These are phyloP conservation scores for Tardiomyces depauwii DNA, from an alignment of 1,139 yeast species.

Conservation along the genomic window DNA sequence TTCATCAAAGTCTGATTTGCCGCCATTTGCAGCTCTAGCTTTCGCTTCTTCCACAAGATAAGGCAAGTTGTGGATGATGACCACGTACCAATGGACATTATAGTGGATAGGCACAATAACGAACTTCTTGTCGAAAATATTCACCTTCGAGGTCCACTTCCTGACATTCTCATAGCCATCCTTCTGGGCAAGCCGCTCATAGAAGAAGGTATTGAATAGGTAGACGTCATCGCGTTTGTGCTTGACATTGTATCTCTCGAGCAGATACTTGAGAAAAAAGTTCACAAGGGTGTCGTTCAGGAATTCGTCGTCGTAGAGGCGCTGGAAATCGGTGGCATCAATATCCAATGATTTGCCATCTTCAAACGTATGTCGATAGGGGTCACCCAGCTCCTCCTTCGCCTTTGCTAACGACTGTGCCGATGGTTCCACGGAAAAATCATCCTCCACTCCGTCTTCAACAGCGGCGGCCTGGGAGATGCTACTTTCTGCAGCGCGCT, in stretches of 20 bases:
- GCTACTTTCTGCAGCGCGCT: no score
- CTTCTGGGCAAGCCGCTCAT: conserved; percentile 41
- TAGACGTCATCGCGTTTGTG: conserved; percentile 32
- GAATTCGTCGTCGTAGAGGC: conserved; percentile 28
- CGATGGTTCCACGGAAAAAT: no score
- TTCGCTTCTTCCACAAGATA: conserved; percentile 9
- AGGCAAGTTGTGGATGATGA: conserved; percentile 18
- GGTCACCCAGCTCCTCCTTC: no score
- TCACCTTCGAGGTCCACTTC: conserved; percentile 70
- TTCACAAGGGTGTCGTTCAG: conserved; percentile 33
- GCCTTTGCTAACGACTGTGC: no score
- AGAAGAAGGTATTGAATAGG: conserved; percentile 79
- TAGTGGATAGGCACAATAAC: conserved; percentile 74
- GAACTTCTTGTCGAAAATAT: conserved; percentile 48
- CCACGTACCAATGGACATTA: conserved; percentile 1
- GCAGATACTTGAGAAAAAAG: conserved; percentile 24
- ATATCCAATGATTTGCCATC: background rate
- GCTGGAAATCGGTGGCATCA: conserved; percentile 2
- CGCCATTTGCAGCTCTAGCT: background rate
- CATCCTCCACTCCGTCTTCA: no score
- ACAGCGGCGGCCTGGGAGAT: no score
- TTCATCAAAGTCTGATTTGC: no score
- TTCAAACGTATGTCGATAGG: no score
- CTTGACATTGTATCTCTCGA: conserved; percentile 7
- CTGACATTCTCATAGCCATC: conserved; percentile 49